Base-by-base conservation (phyloP, 148 eudicot species). In the Bassia scoparia region DNA sequence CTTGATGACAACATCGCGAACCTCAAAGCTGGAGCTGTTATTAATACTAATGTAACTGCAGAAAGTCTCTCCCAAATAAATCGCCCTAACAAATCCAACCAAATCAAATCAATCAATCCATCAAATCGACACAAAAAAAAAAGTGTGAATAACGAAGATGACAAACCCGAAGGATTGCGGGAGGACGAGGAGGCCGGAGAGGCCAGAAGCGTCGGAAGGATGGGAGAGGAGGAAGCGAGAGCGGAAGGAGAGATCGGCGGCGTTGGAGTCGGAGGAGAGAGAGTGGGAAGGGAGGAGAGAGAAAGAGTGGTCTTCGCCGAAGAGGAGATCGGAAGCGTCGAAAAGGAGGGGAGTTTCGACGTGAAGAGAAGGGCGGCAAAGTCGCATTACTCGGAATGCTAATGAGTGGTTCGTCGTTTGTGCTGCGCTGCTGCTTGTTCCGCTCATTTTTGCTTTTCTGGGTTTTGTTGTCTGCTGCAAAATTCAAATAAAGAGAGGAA, bases 41-140 rank as follows among this genome's bases (percentile, higher is more conserved):
- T 91, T 95, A 73, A 95, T 90, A 71, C 99, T 95, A 44, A 95
- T 83, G 72, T 95, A 95, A 68, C 99, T 95, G 86, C 97, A 90
- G 76, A 95, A 95, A 5, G 99, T 95, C 90, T 95, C 99, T 53
- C 99, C 99, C 71, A 95, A 81, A 85, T 95, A 91, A 70, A 95
- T 95, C 41, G 99, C 99, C 86, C 98, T 92, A 71, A 35, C 62
- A 73, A 73, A 50, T 31, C 12, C 46, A 41, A 50, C 21, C 72
- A 69, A 35, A 61, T 3, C 50, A 75, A 67, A 41, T 34, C 38
- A 20, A 55, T 13, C 4, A 67, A 18, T 33, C 23, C 23, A 49
- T 29, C 46, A n/a, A 46, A 12, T 26, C 27, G 35, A 11, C 15
- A 11, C 49, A 37, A 55, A 13, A 38, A 13, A 8, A 20, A 26